A percentile compares a stretch with the other conserved stretches of the same genome.
Conservation (phyloP, 108 stramenopile species). For the Pseudonitzschia delicatissima region DNA sequence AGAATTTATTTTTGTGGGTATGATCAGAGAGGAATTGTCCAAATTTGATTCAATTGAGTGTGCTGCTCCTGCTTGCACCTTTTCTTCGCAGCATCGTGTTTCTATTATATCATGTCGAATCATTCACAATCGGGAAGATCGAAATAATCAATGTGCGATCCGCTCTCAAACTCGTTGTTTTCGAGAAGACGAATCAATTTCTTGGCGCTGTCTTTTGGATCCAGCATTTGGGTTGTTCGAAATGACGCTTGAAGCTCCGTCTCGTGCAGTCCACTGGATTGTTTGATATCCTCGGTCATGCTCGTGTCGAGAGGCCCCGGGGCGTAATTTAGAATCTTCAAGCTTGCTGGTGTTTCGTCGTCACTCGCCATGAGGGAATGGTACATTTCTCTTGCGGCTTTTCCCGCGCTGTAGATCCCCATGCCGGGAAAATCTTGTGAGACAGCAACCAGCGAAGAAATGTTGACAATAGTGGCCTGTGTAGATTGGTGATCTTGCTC, state of each 20-base stretch:
- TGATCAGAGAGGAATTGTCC: no score
- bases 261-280: conserved; percentile 43
- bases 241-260: conserved; percentile 35
- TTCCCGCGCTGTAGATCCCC: conserved; percentile 72
- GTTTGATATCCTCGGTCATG: conserved; percentile 58
- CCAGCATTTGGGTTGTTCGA: conserved; percentile 30
- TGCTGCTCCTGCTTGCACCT: no score
- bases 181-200: conserved; percentile 52
- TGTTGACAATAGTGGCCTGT: conserved; percentile 47
- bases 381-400: conserved; percentile 76
- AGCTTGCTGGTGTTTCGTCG: background rate
- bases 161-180: conserved; percentile 54
- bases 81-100: no score
- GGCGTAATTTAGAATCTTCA: conserved; percentile 74
- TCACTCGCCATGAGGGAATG: conserved; percentile 67
- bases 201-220: conserved; percentile 55
- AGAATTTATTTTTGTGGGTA: no score
- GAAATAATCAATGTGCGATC: conserved; percentile 75
- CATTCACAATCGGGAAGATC: conserved; percentile 41
- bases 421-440: conserved; percentile 62
- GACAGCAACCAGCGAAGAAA: conserved; percentile 71
- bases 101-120: no score
- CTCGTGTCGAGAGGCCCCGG: conserved; percentile 76
- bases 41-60: no score
- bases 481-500: background rate